Conservation (phyloP, 371 early-diverging fungal species). For the Rhizomucor miehei region DNA sequence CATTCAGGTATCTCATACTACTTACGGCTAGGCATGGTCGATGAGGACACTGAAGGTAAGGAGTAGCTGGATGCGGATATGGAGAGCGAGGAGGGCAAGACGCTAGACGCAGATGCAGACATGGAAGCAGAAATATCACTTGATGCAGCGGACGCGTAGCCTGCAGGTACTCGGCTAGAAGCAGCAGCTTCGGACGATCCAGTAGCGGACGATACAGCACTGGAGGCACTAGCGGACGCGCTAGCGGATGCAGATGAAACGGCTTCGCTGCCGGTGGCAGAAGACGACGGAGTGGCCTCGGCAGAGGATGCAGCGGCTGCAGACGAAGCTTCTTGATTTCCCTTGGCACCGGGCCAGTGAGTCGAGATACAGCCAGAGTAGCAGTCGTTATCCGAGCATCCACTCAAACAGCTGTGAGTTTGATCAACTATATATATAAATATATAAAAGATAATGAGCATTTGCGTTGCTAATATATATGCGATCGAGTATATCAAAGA, state of each 20-base stretch:
- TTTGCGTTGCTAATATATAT: neutral
- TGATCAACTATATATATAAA: slow-evolving; percentile 27
- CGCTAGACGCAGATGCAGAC: slow-evolving; percentile 5
- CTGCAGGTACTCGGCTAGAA: neutral
- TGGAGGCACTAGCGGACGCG: slow-evolving; percentile 2
- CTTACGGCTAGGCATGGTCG: neutral
- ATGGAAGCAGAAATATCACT: slow-evolving; percentile 1
- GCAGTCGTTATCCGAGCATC: slow-evolving; percentile 22
- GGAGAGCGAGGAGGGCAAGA: slow-evolving; percentile 1
- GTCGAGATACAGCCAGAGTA: slow-evolving; percentile 28
- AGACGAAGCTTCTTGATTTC: slow-evolving; percentile 1
- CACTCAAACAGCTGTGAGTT: slow-evolving; percentile 24
- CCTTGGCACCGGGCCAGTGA: slow-evolving; percentile 31
- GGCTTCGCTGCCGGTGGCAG: neutral
- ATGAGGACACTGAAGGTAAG: neutral
- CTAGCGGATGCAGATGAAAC: neutral
- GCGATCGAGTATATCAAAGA: neutral
- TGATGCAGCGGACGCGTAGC: slow-evolving; percentile 1
- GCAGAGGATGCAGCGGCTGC: slow-evolving; percentile 7
- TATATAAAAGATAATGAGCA: no score
- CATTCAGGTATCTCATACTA: no score
- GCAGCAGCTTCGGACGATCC: neutral
- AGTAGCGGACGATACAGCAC: neutral
- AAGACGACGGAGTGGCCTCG: slow-evolving; percentile 7
- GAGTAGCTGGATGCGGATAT: slow-evolving; percentile 8